Percentiles rank a stretch among this genome's conserved stretches.
Evolutionary conservation across 2,329 filamentous ascomycete genomes (phyloP).

Genomic region (Microthyrium microscopicum): DNA sequence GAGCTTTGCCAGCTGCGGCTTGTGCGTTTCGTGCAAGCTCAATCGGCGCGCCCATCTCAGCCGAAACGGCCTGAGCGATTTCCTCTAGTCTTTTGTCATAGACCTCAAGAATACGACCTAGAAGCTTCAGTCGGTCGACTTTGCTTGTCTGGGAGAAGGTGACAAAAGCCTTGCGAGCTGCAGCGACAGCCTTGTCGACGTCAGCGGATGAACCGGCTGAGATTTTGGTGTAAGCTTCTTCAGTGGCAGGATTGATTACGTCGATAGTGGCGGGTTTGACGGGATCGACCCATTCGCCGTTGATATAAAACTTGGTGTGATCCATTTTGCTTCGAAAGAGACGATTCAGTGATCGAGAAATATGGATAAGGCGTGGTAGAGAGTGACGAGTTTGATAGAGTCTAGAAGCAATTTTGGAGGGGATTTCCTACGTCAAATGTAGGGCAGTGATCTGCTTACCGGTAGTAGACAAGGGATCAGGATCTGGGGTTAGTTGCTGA

Average conservation of each 20-base stretch:
- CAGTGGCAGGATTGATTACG: conserved; percentile 7
- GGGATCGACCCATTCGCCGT: conserved; percentile 8
- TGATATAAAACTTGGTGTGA: conserved; percentile 8
- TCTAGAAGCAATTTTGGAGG: no score
- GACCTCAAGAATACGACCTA: conserved; percentile 44
- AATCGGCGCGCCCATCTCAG: conserved; percentile 51
- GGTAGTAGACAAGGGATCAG: no score
- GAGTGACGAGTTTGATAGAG: no score
- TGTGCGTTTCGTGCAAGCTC: conserved; percentile 47
- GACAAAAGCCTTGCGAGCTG: conserved; percentile 52
- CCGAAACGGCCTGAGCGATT: conserved; percentile 60
- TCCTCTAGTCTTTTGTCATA: conserved; percentile 53
- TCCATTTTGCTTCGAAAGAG: no score
- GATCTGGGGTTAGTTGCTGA: no score
- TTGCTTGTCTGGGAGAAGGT: conserved; percentile 15
- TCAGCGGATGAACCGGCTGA: conserved; percentile 50
- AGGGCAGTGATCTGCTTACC: no score
- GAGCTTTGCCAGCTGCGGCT: conserved; percentile 1
- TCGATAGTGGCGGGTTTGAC: conserved; percentile 5
- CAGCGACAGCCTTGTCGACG: conserved; percentile 51
- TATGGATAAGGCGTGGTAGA: no score
- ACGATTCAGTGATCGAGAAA: no score
- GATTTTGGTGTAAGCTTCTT: conserved; percentile 43
- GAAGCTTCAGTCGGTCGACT: conserved; percentile 40
- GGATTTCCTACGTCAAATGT: no score